A percentile compares a stretch with the other conserved stretches of the same genome.
These are phyloP conservation scores for Apiosordaria backusii DNA, from an alignment of 495 filamentous ascomycete genomes.

Conservation along the genomic window DNA sequence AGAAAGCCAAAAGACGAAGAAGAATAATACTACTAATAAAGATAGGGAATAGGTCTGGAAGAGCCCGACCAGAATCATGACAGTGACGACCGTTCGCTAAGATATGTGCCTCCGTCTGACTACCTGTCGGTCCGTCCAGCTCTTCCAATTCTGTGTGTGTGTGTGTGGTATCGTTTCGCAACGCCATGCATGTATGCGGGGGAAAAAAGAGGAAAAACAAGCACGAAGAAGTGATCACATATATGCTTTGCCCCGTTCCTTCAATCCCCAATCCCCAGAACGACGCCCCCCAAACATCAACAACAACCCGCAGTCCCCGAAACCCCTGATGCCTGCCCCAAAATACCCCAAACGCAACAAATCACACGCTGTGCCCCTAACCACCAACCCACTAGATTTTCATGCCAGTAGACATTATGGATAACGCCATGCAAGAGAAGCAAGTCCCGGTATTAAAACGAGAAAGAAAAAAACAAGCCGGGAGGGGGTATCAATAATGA, in stretches of 20 bases:
- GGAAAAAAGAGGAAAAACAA: not conserved
- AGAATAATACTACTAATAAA: not conserved
- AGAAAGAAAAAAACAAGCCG: conserved; percentile 17
- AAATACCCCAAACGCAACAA: conserved; percentile 1
- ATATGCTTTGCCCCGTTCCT: not conserved
- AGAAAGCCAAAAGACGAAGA: not conserved
- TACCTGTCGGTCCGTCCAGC: not conserved
- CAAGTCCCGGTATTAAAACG: not conserved
- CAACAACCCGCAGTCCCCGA: not conserved
- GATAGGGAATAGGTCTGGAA: not conserved
- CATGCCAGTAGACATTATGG: conserved; percentile 10
- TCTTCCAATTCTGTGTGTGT: not conserved
- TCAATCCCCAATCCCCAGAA: not conserved
- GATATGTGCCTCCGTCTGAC: not conserved
- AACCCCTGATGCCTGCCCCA: not conserved
- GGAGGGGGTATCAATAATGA: conserved; percentile 36
- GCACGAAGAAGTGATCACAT: not conserved
- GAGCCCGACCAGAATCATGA: not conserved
- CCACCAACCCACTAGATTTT: not conserved
- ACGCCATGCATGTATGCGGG: conserved; percentile 12
- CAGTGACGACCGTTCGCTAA: not conserved
- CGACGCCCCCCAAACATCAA: not conserved
- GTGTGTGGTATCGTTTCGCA: conserved; percentile 3
- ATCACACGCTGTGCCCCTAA: not conserved
- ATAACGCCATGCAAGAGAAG: conserved; percentile 2